Base-by-base conservation (phyloP, 2,329 filamentous ascomycete genomes). In the Mycocentrospora acerina region DNA sequence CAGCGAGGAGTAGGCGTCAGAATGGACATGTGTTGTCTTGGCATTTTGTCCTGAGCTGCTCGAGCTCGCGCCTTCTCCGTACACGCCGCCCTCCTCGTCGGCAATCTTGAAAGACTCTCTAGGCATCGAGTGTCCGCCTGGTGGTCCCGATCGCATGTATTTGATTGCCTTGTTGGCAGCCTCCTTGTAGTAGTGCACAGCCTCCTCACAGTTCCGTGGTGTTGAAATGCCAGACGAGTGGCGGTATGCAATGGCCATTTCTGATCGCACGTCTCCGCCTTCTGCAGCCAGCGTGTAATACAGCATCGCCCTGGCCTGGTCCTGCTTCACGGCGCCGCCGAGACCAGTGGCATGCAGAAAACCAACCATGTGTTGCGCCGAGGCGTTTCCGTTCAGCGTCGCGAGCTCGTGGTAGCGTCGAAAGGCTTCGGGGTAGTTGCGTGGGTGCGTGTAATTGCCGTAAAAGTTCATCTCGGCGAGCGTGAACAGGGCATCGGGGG, bases 381-480 rank as follows among this genome's bases (percentile, higher is more conserved):
- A 95, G 50, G 82, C 85, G 67, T 98, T 97, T 29, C 91, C 93
- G 51, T 86, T 80, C 42, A 84, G 66, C 13, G 78, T 76, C 3
- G 91, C 88, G 37, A 98, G 77, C 45, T 83, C 77, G 46, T 86
- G 76, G 68, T 97, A 98, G 71, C 88, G 80, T 50, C 79, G 75
- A 63, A 95, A 95, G 0, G 93, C 88, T 32, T 80, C 76, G 22
- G 79, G 75, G 53, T 95, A 89, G 62, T 96, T 83, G 49, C 85
- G 79, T 2, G 91, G 90, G 59, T 96, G 80, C 15, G 88, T 86
- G 68, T 85, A 95, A 68, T 97, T 96, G 63, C 93, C 93, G 59
- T 93, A 90, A 69, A 97, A 97, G 72, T 94, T 95, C 78, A 98
- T 85, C 64, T 98, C 88, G 13, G 88, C 93, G 16, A 98, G 77